Evolutionary conservation across 495 filamentous ascomycete species (phyloP), one percentile per base, ranked within the genome.

Genomic region (Durotheca rogersii): DNA sequence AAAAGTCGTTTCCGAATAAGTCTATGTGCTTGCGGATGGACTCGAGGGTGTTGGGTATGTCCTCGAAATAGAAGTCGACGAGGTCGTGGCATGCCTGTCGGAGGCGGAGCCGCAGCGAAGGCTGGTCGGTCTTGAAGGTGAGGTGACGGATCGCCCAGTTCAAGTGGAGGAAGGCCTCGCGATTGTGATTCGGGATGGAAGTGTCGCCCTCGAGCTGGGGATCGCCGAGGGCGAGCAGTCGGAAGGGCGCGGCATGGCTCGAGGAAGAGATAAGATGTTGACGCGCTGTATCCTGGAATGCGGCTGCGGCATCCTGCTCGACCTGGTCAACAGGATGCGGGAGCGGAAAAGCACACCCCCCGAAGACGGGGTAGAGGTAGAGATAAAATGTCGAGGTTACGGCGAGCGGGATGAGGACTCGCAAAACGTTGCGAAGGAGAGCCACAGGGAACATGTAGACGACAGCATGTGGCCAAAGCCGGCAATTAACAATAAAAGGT

Each of bases 191-290:
- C 10, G 80, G 80, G 21, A 96, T 82, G 2, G 87, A 88, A 10
- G 87, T 88, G 65, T 96, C 90, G 58, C 93, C 93, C 68, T 98
- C 93, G 18, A 98, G 79, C 64, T 98, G 93, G 0, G 93, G 93
- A 71, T 98, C 93, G 47, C 86, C 93, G 34, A 98, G 83, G 9
- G 89, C 82, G 17, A 98, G 85, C 3, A 98, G 82, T 20, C 93
- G 79, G 68, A 98, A 96, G 2, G 86, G 87, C 10, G 82, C 89
- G 53, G 67, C 47, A 57, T 68, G 58, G 61, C 60, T 70, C 61
- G 61, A 62, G 15, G 48, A 47, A 31, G 40, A 14, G 1, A 51
- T 27, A 19, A 59, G 25, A 56, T 58, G 47, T 59, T 66, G 39
- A 65, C 49, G 48, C 33, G 53, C 9, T 16, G 64, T 66, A 19